phyloP scores from a whole-genome alignment of 139 green algal genomes.

The Chlorella vulgaris region DNA sequence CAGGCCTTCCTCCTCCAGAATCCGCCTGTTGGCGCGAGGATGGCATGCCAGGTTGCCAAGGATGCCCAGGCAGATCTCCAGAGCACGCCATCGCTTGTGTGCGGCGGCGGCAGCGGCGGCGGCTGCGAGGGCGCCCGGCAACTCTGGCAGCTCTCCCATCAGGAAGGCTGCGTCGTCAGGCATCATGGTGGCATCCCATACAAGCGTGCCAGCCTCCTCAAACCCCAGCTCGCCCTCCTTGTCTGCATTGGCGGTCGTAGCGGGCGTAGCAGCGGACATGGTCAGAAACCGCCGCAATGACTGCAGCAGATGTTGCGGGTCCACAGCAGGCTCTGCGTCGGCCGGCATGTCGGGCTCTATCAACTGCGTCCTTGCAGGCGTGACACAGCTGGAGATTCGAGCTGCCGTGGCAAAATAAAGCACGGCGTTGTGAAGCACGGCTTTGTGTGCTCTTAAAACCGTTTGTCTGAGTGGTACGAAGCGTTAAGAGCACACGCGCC shows the following conservation, averaged over 20 bases:
- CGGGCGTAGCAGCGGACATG: not conserved
- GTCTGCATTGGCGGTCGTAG: not conserved
- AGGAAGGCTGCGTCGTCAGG: conserved; percentile 19
- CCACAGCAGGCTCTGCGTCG: conserved; percentile 8
- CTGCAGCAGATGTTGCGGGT: not conserved
- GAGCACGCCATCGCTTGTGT: not conserved
- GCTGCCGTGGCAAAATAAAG: too few relatives aligned
- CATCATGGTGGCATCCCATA: conserved; percentile 5
- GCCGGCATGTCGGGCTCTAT: too few relatives aligned
- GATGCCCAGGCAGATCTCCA: conserved; percentile 9
- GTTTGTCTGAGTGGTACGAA: too few relatives aligned
- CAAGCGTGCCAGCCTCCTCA: conserved; percentile 12
- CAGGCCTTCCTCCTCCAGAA: conserved; percentile 3
- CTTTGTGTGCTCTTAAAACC: too few relatives aligned
- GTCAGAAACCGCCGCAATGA: too few relatives aligned
- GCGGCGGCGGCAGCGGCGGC: conserved; percentile 1
- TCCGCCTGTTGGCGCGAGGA: not conserved
- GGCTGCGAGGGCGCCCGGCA: conserved; percentile 5
- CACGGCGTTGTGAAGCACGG: too few relatives aligned
- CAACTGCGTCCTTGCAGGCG: too few relatives aligned
- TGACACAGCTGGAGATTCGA: too few relatives aligned
- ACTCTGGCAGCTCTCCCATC: not conserved
- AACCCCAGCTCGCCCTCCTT: not conserved
- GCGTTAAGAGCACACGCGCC: too few relatives aligned
- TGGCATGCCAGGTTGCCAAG: conserved; percentile 30